These are phyloP conservation scores for Aspergillus aculeatinus DNA, from an alignment of 2,329 filamentous ascomycete genomes.

Conservation along the genomic window DNA sequence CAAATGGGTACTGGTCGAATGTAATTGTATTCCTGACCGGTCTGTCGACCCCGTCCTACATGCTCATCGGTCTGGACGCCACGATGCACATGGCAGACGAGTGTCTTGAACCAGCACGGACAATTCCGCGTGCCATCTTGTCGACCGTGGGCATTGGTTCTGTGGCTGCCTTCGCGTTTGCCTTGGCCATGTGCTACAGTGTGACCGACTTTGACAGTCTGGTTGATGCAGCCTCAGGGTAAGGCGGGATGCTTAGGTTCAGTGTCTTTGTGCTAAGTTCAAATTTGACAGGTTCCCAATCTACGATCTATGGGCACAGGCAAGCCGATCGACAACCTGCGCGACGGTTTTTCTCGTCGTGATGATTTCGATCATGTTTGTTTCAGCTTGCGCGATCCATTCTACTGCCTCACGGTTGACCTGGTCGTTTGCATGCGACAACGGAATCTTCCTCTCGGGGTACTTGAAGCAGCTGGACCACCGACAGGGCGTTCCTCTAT, in stretches of 20 bases:
- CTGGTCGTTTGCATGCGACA: slow-evolving; percentile 35
- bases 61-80: slow-evolving; percentile 25
- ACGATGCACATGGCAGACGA: slow-evolving; percentile 26
- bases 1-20: slow-evolving; percentile 21
- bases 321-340: slow-evolving; percentile 22
- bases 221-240: slow-evolving; percentile 20
- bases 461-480: slow-evolving; percentile 11
- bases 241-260: not conserved
- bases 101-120: slow-evolving; percentile 22
- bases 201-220: slow-evolving; percentile 13
- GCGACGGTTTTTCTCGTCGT: slow-evolving; percentile 17
- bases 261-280: too few species aligned
- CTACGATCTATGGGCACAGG: slow-evolving; percentile 25
- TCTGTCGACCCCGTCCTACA: slow-evolving; percentile 25
- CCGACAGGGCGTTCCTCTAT: slow-evolving; percentile 14
- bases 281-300: slow-evolving; percentile 18
- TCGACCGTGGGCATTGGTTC: slow-evolving; percentile 21
- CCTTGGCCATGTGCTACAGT: slow-evolving; percentile 24
- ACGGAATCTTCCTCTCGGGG: slow-evolving; percentile 30
- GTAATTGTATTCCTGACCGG: slow-evolving; percentile 25
- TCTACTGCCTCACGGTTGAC: slow-evolving; percentile 32
- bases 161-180: slow-evolving; percentile 24
- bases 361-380: slow-evolving; percentile 10
- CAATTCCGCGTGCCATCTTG: slow-evolving; percentile 22
- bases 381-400: slow-evolving; percentile 23